A percentile compares a stretch with the other conserved stretches of the same genome.
These are phyloP conservation scores for Xylaria sp. DNA, from an alignment of 2,329 filamentous ascomycete species.

Conservation along the genomic window DNA sequence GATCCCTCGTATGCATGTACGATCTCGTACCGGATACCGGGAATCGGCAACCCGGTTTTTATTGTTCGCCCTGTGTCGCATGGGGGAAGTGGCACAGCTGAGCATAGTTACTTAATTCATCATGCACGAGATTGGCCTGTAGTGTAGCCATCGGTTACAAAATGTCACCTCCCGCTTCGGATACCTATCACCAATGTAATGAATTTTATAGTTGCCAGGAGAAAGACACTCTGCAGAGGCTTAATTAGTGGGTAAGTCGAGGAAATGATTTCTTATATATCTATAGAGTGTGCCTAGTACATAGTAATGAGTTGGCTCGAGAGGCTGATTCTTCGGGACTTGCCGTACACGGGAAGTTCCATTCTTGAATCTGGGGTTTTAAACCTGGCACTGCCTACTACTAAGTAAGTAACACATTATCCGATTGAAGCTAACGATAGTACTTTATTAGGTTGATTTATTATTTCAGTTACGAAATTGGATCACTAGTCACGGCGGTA, in stretches of 20 bases:
- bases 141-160: neutral
- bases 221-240: neutral
- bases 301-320: neutral
- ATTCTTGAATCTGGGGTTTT: neutral
- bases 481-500: too few species aligned
- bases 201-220: neutral
- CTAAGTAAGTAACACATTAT: neutral
- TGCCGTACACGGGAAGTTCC: neutral
- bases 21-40: neutral
- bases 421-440: neutral
- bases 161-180: too few species aligned
- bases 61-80: constrained; percentile 11
- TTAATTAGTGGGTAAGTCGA: neutral
- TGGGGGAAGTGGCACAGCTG: neutral
- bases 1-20: too few species aligned
- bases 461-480: neutral
- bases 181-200: neutral
- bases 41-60: neutral
- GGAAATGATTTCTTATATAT: neutral
- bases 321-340: neutral
- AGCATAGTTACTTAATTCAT: neutral
- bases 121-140: neutral
- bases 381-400: neutral
- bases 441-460: neutral
- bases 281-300: neutral